Evolutionary conservation across 176 grass and related monocot species (phyloP).

Genomic region (Musa itinerans): DNA sequence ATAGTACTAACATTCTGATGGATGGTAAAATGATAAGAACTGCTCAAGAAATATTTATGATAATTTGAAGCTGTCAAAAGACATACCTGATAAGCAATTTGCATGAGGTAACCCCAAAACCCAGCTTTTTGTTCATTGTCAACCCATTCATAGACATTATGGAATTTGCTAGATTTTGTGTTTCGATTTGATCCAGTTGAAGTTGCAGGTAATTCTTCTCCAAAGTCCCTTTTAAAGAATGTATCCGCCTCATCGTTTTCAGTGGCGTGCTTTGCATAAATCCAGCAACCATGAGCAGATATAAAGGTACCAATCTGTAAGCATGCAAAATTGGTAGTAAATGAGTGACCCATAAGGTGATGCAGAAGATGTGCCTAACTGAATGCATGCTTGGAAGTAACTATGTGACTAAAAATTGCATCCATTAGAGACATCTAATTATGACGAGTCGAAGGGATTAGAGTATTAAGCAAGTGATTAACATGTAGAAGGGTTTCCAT

Average conservation of each 20-base stretch:
- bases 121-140: conserved; percentile 13
- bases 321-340: not conserved
- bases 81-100: conserved; percentile 14
- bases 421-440: too few species aligned
- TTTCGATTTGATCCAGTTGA: conserved; percentile 6
- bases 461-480: not conserved
- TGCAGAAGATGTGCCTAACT: not conserved
- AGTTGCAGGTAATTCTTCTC: not conserved
- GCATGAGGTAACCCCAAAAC: conserved; percentile 19
- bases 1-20: not conserved
- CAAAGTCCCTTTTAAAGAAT: conserved; percentile 10
- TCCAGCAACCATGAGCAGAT: conserved; percentile 26
- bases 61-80: not conserved
- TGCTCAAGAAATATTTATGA: too few species aligned
- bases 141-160: not conserved
- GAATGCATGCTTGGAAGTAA: not conserved
- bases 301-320: conserved; percentile 14
- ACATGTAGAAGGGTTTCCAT: not conserved
- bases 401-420: not conserved
- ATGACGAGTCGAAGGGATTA: not conserved
- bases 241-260: conserved; percentile 2
- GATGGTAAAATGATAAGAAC: not conserved
- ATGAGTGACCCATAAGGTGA: not conserved
- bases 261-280: not conserved
- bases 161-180: conserved; percentile 1